A percentile compares a stretch with the other conserved stretches of the same genome.
Evolutionary conservation across 768 basidiomycete genomes (phyloP).

Genomic region (Hericium alpestre): DNA sequence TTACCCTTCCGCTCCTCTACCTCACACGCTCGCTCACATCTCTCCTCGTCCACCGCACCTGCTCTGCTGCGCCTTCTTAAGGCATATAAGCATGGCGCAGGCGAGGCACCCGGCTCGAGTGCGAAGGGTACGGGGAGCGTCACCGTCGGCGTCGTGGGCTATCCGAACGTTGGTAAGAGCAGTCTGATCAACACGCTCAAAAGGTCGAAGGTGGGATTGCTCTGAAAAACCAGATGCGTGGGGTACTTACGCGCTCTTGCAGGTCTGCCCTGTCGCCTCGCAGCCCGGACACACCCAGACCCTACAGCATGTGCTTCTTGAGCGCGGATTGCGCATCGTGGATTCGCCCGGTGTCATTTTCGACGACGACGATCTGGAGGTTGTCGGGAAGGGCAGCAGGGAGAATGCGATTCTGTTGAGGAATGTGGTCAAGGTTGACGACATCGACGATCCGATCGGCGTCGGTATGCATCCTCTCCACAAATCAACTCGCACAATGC

Average conservation of each 20-base stretch:
- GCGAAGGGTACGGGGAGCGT: slow-evolving; percentile 38
- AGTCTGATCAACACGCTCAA: slow-evolving; percentile 89
- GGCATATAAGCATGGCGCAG: slow-evolving; percentile 57
- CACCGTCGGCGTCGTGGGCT: slow-evolving; percentile 88
- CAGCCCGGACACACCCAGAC: slow-evolving; percentile 92
- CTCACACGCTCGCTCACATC: slow-evolving; percentile 68
- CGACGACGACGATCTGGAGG: slow-evolving; percentile 51
- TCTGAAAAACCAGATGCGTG: background rate
- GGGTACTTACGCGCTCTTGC: background rate
- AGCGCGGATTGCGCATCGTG: slow-evolving; percentile 83
- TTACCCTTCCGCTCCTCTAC: slow-evolving; percentile 81
- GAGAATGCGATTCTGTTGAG: slow-evolving; percentile 60
- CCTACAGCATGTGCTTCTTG: slow-evolving; percentile 82
- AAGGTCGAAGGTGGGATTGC: slow-evolving; percentile 53
- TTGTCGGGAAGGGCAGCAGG: slow-evolving; percentile 21
- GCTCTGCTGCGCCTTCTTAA: slow-evolving; percentile 75
- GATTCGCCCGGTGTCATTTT: slow-evolving; percentile 99
- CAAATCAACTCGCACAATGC: background rate
- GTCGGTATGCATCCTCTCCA: slow-evolving; percentile 47
- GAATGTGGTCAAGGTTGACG: slow-evolving; percentile 86
- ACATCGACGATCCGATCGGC: slow-evolving; percentile 81
- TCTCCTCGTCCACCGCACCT: slow-evolving; percentile 69
- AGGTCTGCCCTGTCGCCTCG: slow-evolving; percentile 91
- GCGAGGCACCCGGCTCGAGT: background rate
- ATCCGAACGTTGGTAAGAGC: slow-evolving; percentile 96